Evolutionary conservation across 495 filamentous ascomycete genomes (phyloP).

Genomic region (Penicillium antarcticum): DNA sequence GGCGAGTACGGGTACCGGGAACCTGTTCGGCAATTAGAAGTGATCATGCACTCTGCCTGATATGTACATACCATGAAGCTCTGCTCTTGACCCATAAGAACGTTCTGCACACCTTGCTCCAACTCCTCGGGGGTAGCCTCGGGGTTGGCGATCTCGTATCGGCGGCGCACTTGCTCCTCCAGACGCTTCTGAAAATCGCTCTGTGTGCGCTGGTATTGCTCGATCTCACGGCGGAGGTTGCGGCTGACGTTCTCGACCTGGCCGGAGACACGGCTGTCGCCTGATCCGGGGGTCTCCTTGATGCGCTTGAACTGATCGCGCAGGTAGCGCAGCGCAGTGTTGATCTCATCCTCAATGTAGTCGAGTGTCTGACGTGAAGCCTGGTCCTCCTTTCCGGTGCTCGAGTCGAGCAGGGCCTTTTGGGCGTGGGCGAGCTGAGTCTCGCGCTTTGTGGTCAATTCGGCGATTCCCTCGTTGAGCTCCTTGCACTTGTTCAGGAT

Average conservation of each 20-base stretch:
- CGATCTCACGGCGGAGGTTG: constrained; percentile 73
- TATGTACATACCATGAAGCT: constrained; percentile 54
- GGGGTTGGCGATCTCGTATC: constrained; percentile 85
- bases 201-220: constrained; percentile 76
- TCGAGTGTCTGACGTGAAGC: constrained; percentile 47
- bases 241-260: constrained; percentile 78
- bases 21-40: constrained; percentile 41
- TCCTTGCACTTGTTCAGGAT: constrained; percentile 80
- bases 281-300: constrained; percentile 74
- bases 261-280: constrained; percentile 62
- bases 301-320: constrained; percentile 70
- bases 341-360: constrained; percentile 73
- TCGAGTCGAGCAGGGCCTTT: constrained; percentile 41
- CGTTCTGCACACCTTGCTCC: constrained; percentile 68
- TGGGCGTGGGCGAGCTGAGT: constrained; percentile 36
- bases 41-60: not conserved
- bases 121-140: constrained; percentile 81
- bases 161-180: constrained; percentile 78
- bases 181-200: constrained; percentile 70
- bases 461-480: constrained; percentile 67
- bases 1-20: constrained; percentile 67
- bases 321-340: constrained; percentile 73
- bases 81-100: constrained; percentile 66
- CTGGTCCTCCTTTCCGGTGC: constrained; percentile 44
- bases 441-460: constrained; percentile 37